A percentile compares a stretch with the other conserved stretches of the same genome.
These are phyloP conservation scores for Cyclospora cayetanensis DNA, from an alignment of 169 alveolate genomes.

Conservation along the genomic window DNA sequence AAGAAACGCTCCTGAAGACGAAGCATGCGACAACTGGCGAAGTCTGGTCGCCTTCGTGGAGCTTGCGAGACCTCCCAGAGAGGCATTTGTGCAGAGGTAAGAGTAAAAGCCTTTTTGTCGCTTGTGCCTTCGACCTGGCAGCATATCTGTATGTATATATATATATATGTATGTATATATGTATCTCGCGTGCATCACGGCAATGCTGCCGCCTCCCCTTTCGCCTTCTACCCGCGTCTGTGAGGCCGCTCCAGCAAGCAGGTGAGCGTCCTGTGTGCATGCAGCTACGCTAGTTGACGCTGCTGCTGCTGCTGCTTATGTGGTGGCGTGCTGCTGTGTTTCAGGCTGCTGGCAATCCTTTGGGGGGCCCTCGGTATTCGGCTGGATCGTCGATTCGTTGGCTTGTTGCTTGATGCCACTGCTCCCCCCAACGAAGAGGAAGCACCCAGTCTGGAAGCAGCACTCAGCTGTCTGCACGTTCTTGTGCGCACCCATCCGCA, in stretches of 20 bases:
- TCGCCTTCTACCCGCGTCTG: too few relatives aligned
- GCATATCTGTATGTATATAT: too few relatives aligned
- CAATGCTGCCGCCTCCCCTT: too few relatives aligned
- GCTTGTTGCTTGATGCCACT: background rate
- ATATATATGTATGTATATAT: too few relatives aligned
- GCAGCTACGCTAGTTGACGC: background rate
- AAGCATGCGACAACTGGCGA: background rate
- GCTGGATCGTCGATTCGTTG: constrained; percentile 30
- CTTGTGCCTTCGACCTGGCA: too few relatives aligned
- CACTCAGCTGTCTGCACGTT: constrained; percentile 41
- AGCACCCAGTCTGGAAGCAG: background rate
- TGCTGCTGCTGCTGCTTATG: constrained; percentile 15
- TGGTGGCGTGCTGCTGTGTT: background rate
- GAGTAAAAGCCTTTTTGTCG: too few relatives aligned
- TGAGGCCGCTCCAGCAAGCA: too few relatives aligned
- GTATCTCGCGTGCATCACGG: too few relatives aligned
- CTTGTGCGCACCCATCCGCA: constrained; percentile 21
- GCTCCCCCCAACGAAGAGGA: constrained; percentile 9
- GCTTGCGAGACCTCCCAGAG: constrained; percentile 40
- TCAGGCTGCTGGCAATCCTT: background rate
- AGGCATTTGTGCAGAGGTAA: constrained; percentile 3
- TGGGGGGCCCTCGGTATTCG: constrained; percentile 2
- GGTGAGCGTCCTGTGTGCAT: too few relatives aligned
- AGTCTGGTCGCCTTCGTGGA: background rate
- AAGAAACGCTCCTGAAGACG: background rate